Evolutionary conservation across 208 protist genomes (phyloP), one percentile per base, ranked within the genome.

Genomic region (Spironucleus salmonicida): DNA sequence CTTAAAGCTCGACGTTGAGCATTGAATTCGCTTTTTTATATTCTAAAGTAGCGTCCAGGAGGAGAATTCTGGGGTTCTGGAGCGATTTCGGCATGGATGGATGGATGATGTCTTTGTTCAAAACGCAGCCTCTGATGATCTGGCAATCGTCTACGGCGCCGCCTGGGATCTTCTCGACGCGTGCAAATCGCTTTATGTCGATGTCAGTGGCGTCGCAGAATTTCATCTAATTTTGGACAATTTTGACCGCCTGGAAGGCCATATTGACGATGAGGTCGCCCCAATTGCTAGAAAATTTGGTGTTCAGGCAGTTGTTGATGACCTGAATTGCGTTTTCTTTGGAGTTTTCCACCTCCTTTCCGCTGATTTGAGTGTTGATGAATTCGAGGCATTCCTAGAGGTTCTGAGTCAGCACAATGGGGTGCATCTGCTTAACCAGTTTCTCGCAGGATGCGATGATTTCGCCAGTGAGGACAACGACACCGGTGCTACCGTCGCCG

Each of bases 21-120:
- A 93, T 82, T 40, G 88, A 94, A 85, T 99, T 95, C 19, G 92
- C 93, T 87, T 99, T 99, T 82, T 97, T 97, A 85, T 99, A 99
- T 87, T 99, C 95, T 23, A 99, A 85, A 0, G 92, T 84, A 87
- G 90, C 97, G 80, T 99, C 95, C 30, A 99, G 89, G 26, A 98
- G 88, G 0, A 99, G 59, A 58, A 99, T 92, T 79, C 94, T 87
- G 49, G 96, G 95, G 82, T 98, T 96, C 79, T 96, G 90, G 80
- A 99, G 98, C 58, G 82, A 76, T 75, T 93, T 87, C 58, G 75
- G 85, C 94, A 99, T 99, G 83, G 96, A 94, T 11, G 92, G 83
- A 87, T 99, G 95, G 29, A 94, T 93, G 80, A 98, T 89, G 80
- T 99, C 96, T 87, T 99, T 99, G 87, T 98, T 98, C 74, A 99